Evolutionary conservation across 139 green algal genomes (phyloP), one percentile per base, ranked within the genome.

Genomic region (Penium margaritaceum): DNA sequence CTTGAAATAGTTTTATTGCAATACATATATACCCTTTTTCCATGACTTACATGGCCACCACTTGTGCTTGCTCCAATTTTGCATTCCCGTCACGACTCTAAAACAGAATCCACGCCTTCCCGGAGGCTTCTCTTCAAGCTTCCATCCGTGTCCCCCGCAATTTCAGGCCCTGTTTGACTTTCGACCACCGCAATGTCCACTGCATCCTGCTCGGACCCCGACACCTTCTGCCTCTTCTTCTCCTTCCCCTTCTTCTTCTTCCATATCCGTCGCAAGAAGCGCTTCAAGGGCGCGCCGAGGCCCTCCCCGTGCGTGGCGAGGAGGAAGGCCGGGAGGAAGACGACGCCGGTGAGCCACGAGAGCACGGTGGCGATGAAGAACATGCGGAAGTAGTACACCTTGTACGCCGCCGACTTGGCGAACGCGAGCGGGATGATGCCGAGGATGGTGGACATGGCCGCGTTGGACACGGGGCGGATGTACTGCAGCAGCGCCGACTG

Each of bases 221-320:
- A n/a, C n/a, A n/a, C n/a, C n/a, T n/a, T n/a, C n/a, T n/a, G n/a
- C n/a, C n/a, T n/a, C n/a, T n/a, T n/a, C n/a, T n/a, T n/a, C n/a
- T n/a, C n/a, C n/a, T n/a, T n/a, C n/a, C n/a, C n/a, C 46, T 57
- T 19, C 46, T 57, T 19, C 46, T 57, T 57, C 46, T 57, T 57
- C 19, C 46, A 19, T 57, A 19, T 57, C 46, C 46, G 24, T 21
- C 46, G 46, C 46, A 57, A 29, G 9, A 57, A 57, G 19, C 24
- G n/a, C 5, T 57, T 21, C 46, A 57, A 21, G 3, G 46, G 46
- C 46, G n/a, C 24, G 2, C 19, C 24, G 5, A 57, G n/a, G 9
- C 46, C 46, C 46, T 29, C 46, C 19, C 46, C 46, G 0, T 57
- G 46, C 46, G 24, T 19, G 19, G 46, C 46, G 7, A 57, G 46